Conservation (phyloP, 2,329 filamentous ascomycete genomes). For the Botrytis tulipae region DNA sequence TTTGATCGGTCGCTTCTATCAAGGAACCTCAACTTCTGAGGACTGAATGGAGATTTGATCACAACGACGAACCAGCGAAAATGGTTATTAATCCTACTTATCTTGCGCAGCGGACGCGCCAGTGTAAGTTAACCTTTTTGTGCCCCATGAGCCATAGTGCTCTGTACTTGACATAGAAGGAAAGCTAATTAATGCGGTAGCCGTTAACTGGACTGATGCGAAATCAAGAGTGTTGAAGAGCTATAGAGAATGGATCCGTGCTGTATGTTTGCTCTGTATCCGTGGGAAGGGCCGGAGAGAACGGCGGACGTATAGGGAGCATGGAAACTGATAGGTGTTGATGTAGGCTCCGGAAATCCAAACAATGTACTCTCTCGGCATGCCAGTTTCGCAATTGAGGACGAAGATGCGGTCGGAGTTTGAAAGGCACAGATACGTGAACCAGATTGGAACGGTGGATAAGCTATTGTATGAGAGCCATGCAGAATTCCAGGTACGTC, state of each 20-base stretch:
- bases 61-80: conserved; percentile 37
- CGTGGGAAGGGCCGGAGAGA: neutral
- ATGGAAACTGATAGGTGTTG: conserved; percentile 9
- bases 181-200: conserved; percentile 61
- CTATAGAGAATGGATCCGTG: conserved; percentile 94
- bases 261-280: conserved; percentile 58
- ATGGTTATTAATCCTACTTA: conserved; percentile 94
- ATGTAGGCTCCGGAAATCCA: conserved; percentile 90
- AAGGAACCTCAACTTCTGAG: conserved; percentile 17
- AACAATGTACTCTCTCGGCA: conserved; percentile 90
- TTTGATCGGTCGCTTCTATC: conserved; percentile 15
- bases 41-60: conserved; percentile 8
- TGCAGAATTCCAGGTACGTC: conserved; percentile 82
- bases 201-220: conserved; percentile 85
- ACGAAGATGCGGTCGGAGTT: conserved; percentile 97
- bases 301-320: neutral
- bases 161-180: conserved; percentile 21
- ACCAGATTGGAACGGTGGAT: conserved; percentile 83
- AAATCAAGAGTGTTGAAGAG: conserved; percentile 80
- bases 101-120: conserved; percentile 76
- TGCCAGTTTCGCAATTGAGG: conserved; percentile 82
- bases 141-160: neutral
- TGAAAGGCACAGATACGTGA: conserved; percentile 90
- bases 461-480: conserved; percentile 88
- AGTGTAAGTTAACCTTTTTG: conserved; percentile 57